A percentile compares a stretch with the other conserved stretches of the same genome.
Conservation (phyloP, 371 early-diverging fungal genomes). For the Rhizopus arrhizus region DNA sequence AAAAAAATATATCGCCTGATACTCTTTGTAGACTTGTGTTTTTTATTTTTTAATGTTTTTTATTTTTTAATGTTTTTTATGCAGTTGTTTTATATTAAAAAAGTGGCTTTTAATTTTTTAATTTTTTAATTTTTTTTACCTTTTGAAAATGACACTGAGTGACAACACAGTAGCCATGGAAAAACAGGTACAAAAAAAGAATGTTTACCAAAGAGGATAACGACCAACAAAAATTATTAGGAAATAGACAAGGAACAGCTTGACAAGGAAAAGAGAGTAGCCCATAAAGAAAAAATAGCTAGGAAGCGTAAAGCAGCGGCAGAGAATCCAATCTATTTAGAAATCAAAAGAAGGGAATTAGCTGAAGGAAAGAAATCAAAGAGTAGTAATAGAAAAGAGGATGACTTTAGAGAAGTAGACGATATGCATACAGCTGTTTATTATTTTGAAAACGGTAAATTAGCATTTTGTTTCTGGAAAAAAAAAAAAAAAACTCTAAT, state of each 20-base stretch:
- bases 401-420: slow-evolving; percentile 29
- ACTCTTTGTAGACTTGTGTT: not conserved
- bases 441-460: slow-evolving; percentile 50
- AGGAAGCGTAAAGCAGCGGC: slow-evolving; percentile 16
- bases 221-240: not conserved
- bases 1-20: not conserved
- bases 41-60: not conserved
- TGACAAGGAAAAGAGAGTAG: slow-evolving; percentile 3
- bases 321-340: slow-evolving; percentile 15
- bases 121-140: not conserved
- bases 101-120: no score
- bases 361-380: slow-evolving; percentile 13
- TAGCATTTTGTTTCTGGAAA: not conserved
- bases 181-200: not conserved
- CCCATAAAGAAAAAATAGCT: slow-evolving; percentile 14
- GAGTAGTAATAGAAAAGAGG: slow-evolving; percentile 22
- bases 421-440: slow-evolving; percentile 39
- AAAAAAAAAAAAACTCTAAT: not conserved
- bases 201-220: not conserved
- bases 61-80: not conserved
- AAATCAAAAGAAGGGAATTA: slow-evolving; percentile 13
- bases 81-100: no score
- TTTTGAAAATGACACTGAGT: not conserved
- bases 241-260: not conserved
- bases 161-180: no score